Percentiles rank a stretch among this genome's conserved stretches.
phyloP scores from a whole-genome alignment of 1,139 yeast species.

The Kurtzmaniella quercitrusa region DNA sequence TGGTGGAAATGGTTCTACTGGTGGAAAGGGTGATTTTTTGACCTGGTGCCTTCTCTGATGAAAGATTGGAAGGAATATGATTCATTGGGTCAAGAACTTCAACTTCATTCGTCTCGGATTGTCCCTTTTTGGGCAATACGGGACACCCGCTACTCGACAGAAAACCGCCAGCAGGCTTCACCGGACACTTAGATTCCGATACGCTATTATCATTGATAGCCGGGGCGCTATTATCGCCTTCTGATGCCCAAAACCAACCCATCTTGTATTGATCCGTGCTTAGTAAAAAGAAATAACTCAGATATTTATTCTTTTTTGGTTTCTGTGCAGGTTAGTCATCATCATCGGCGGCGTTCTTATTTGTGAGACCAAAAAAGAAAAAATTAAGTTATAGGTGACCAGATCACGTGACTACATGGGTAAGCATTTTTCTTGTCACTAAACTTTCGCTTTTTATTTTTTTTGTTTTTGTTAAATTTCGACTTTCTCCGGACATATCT shows the following conservation, averaged over 20 bases:
- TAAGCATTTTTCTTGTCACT: too few relatives aligned
- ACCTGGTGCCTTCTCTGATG: conserved; percentile 71
- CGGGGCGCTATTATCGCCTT: conserved; percentile 8
- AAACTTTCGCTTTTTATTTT: not conserved
- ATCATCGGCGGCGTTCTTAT: not conserved
- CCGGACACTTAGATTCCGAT: conserved; percentile 9
- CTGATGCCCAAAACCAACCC: conserved; percentile 86
- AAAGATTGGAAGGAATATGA: conserved; percentile 78
- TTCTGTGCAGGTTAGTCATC: not conserved
- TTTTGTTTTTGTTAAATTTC: too few relatives aligned
- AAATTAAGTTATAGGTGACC: not conserved
- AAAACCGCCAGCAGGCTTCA: conserved; percentile 1
- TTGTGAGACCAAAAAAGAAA: not conserved
- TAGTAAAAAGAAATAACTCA: not conserved
- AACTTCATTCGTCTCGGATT: conserved; percentile 14
- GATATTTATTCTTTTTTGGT: too few relatives aligned
- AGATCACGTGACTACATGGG: not conserved
- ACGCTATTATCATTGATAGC: conserved; percentile 23
- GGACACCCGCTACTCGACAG: conserved; percentile 17
- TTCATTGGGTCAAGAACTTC: conserved; percentile 69
- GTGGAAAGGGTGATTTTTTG: conserved; percentile 77
- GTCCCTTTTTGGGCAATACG: conserved; percentile 4
- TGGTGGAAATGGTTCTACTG: conserved; percentile 76
- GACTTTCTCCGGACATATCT: not conserved
- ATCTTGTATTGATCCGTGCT: conserved; percentile 29